Conservation (phyloP, 106 monocot genomes). For the Alisma plantagoaquatica region DNA sequence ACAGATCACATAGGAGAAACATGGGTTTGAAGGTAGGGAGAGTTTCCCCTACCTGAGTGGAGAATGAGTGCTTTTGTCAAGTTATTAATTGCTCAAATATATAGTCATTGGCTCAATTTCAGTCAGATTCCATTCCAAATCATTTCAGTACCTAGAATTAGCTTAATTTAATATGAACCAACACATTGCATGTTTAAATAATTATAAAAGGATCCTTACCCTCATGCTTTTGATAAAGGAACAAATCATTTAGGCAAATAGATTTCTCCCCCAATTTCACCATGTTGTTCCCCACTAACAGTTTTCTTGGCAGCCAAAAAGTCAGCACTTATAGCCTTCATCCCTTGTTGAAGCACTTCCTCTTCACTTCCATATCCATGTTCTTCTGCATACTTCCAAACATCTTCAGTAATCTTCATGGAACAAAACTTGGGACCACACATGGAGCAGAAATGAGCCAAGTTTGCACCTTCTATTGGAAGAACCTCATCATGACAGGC, state of each 20-base stretch:
- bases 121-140: too few relatives aligned
- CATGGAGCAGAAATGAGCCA: conserved; percentile 99
- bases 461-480: conserved; percentile 89
- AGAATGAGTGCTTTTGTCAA: too few relatives aligned
- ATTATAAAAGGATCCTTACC: neutral
- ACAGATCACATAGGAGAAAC: too few relatives aligned
- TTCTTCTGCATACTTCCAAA: conserved; percentile 87
- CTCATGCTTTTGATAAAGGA: conserved; percentile 8
- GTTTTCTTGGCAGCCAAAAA: conserved; percentile 85
- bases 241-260: conserved; percentile 71
- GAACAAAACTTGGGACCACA: conserved; percentile 98
- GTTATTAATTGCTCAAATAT: too few relatives aligned
- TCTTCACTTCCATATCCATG: conserved; percentile 90
- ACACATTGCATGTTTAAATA: too few relatives aligned
- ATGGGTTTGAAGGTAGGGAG: too few relatives aligned
- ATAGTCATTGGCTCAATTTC: too few relatives aligned
- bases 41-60: too few relatives aligned
- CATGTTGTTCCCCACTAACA: conserved; percentile 88
- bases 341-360: conserved; percentile 78
- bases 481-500: conserved; percentile 92
- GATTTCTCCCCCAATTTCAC: conserved; percentile 96
- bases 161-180: too few relatives aligned
- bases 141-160: too few relatives aligned
- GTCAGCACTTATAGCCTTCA: conserved; percentile 91
- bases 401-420: conserved; percentile 98